phyloP scores from a whole-genome alignment of 140 eudicot genomes.

The Flaveria floridana region DNA sequence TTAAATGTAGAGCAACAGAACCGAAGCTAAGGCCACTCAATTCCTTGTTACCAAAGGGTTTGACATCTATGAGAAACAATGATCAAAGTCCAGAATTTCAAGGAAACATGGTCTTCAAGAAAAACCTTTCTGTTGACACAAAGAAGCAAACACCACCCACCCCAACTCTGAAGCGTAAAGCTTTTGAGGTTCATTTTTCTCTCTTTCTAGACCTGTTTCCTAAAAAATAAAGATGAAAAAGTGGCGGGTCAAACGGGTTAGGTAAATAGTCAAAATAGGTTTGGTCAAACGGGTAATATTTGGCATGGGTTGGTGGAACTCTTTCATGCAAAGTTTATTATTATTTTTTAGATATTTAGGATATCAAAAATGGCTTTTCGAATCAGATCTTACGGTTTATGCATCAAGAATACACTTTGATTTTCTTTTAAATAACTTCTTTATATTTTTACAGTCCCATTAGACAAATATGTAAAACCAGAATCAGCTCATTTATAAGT shows the following conservation, averaged over 20 bases:
- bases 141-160: constrained; percentile 46
- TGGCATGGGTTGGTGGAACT: constrained; percentile 9
- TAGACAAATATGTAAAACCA: neutral
- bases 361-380: neutral
- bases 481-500: neutral
- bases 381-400: neutral
- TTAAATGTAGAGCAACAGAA: constrained; percentile 36
- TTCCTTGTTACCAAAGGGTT: constrained; percentile 33
- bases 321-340: neutral
- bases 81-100: constrained; percentile 32
- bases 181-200: constrained; percentile 53
- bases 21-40: constrained; percentile 36
- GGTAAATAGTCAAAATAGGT: neutral
- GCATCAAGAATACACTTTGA: neutral
- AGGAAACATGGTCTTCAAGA: constrained; percentile 28
- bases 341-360: neutral
- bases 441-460: neutral
- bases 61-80: constrained; percentile 34
- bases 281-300: neutral
- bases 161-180: constrained; percentile 63
- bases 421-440: neutral
- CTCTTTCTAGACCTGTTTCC: neutral
- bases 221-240: neutral
- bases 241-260: neutral
- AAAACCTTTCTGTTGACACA: constrained; percentile 30